A percentile compares a stretch with the other conserved stretches of the same genome.
phyloP scores from a whole-genome alignment of 208 protist species.

The Trypanosoma melophagium region DNA sequence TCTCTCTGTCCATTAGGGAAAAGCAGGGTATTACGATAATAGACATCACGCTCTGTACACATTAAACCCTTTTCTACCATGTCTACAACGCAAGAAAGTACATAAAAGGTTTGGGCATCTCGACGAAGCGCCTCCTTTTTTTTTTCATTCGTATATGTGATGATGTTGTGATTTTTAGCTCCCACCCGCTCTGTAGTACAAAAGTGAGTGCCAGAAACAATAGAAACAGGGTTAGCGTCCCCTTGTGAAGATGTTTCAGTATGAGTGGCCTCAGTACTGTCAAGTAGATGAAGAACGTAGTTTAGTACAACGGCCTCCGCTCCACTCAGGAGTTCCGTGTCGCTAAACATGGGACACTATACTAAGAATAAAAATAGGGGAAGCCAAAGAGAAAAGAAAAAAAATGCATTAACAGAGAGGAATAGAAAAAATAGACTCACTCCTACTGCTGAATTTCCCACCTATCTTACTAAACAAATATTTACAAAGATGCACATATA shows the following conservation, averaged over 20 bases:
- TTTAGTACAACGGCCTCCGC: conserved; percentile 23
- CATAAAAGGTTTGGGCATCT: conserved; percentile 21
- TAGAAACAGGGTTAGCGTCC: not conserved
- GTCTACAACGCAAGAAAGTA: conserved; percentile 23
- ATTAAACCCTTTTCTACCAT: conserved; percentile 23
- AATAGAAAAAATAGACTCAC: not conserved
- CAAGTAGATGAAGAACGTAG: conserved; percentile 20
- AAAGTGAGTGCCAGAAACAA: not conserved
- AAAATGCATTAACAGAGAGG: not conserved
- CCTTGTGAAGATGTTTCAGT: conserved; percentile 14
- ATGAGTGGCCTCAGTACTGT: not conserved
- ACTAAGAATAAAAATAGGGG: conserved; percentile 9
- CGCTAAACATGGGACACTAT: conserved; percentile 5
- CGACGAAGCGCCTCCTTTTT: conserved; percentile 1
- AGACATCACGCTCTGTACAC: conserved; percentile 77
- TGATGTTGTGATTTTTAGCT: too few relatives aligned
- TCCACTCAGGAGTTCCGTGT: conserved; percentile 18
- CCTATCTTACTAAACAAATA: not conserved
- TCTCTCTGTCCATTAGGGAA: conserved; percentile 46
- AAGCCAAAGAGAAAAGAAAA: conserved; percentile 19
- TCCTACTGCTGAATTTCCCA: too few relatives aligned
- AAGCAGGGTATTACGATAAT: conserved; percentile 64
- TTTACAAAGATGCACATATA: not conserved
- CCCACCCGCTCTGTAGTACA: not conserved
- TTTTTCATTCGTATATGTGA: not conserved